A percentile compares a stretch with the other conserved stretches of the same genome.
Evolutionary conservation across 257 asterid genomes (phyloP).

Genomic region (Orobanche coerulescens): DNA sequence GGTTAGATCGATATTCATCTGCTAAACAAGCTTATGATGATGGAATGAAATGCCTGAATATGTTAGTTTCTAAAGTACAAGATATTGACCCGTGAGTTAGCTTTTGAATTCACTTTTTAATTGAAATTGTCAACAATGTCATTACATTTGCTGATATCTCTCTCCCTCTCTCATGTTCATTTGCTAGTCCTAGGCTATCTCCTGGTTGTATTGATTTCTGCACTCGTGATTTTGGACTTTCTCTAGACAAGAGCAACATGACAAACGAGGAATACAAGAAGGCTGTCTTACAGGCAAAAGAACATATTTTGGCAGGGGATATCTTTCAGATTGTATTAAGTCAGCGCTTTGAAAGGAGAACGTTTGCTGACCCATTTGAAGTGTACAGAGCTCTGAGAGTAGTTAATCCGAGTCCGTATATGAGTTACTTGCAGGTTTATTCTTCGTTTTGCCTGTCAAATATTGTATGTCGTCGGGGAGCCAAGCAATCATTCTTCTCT

Average conservation of each 20-base stretch:
- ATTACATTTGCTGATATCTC: conserved; percentile 14
- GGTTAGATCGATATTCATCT: conserved; percentile 52
- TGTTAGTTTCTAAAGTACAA: conserved; percentile 53
- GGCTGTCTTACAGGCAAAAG: conserved; percentile 71
- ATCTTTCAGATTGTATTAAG: conserved; percentile 81
- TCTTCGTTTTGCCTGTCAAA: conserved; percentile 9
- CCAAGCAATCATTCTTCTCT: conserved; percentile 11
- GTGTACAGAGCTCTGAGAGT: conserved; percentile 82
- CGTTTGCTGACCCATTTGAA: conserved; percentile 91
- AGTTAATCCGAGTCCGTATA: conserved; percentile 91
- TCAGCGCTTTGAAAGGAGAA: conserved; percentile 79
- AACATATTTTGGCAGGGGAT: conserved; percentile 78
- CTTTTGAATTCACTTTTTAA: neutral
- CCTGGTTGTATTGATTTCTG: conserved; percentile 47
- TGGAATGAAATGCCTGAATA: conserved; percentile 57
- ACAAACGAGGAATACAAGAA: conserved; percentile 65
- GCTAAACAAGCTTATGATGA: conserved; percentile 62
- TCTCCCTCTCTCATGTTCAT: conserved; percentile 1
- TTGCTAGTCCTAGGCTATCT: conserved; percentile 58
- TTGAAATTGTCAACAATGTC: neutral
- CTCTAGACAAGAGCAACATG: conserved; percentile 51
- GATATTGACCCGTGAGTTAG: conserved; percentile 58
- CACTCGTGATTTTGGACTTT: conserved; percentile 37
- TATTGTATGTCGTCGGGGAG: neutral
- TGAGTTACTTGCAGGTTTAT: conserved; percentile 74